Evolutionary conservation across 306 rosid genomes (phyloP), one percentile per base, ranked within the genome.

Genomic region (Astragalus glycyphyllos): DNA sequence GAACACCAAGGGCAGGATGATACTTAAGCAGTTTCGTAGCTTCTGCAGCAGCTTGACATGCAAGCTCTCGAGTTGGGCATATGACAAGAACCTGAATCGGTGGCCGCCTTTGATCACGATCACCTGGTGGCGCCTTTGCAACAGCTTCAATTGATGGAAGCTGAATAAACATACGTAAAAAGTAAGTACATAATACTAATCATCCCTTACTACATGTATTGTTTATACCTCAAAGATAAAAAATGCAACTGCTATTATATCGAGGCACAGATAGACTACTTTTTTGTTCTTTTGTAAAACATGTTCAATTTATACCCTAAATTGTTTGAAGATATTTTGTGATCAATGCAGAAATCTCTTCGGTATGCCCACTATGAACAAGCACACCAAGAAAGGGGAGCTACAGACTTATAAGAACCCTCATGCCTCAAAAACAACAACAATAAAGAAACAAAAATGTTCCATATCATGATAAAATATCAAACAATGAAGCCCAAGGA

Each of bases 1-100:
- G 99, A 66, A 86, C 96, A 23, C 97, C 99, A 49, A 87, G 82
- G 60, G 96, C 72, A 29, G 96, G 87, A 69, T 94, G 96, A 69
- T 89, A 91, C 79, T 89, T 94, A 73, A 94, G 81, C 73, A 94
- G 84, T 34, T 81, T 89, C 73, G 62, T 78, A 58, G 96, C 97
- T 84, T 94, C 96, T 54, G 87, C 84, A 65, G 97, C 86, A 71
- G 99, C 99, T 81, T 94, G 99, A 68, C 70, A 72, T 7, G 99
- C 99, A 81, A 94, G 94, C 83, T 94, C 99, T 72, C 99, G 78
- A 59, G 99, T 94, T 60, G 99, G 99, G 84, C 99, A 94, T 71
- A 94, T 83, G 42, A 94, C 92, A 75, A 94, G 95, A 60, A 94
- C 96, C 75, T 62, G 48, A 79, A 94, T 94, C 31, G 99, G 96